Evolutionary conservation across 176 grass and related monocot species (phyloP), one percentile per base, ranked within the genome.

Genomic region (Zoysia japonica): DNA sequence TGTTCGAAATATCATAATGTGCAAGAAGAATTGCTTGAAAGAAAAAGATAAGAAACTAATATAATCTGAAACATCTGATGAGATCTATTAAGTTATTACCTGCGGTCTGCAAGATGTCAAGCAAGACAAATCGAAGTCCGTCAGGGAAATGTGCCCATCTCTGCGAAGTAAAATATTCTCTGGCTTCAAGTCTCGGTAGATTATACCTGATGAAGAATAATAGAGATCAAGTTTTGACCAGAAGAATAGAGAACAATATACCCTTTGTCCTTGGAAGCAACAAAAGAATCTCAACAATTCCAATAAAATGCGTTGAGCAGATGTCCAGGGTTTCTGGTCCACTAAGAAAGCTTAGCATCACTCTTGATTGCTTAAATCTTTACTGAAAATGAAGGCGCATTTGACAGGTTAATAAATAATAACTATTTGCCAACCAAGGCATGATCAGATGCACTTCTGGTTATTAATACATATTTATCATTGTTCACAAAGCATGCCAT

Each of bases 121-220:
- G 70, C 89, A 94, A 74, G 94, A 97, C 28, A 97, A 82, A 79
- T 97, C 94, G 71, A 97, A 97, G 81, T 94, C 94, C 43, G 91
- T 92, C 63, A 97, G 41, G 54, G 89, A 90, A 55, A 97, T 90
- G 75, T 94, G 94, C 16, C 94, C 94, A 60, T 97, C 87, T 47
- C 80, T 72, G 46, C 87, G 80, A 84, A 97, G 83, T 80, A 97
- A 85, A 84, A 97, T 97, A 80, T 97, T 97, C 85, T 92, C 87
- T 64, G 94, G 94, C 75, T 97, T 97, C 39, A 97, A 87, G 60
- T 97, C 91, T 68, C 94, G 85, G 71, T 97, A 94, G 69, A 97
- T 97, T 84, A 97, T 94, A 67, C 94, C 94, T 97, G 9, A 54
- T 54, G 39, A 49, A 70, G 72, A 65, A 87, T 39, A 87, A 10